Percentiles rank a stretch among this genome's conserved stretches.
Evolutionary conservation across 108 stramenopile genomes (phyloP).

Genomic region (Cyclotella baltica): DNA sequence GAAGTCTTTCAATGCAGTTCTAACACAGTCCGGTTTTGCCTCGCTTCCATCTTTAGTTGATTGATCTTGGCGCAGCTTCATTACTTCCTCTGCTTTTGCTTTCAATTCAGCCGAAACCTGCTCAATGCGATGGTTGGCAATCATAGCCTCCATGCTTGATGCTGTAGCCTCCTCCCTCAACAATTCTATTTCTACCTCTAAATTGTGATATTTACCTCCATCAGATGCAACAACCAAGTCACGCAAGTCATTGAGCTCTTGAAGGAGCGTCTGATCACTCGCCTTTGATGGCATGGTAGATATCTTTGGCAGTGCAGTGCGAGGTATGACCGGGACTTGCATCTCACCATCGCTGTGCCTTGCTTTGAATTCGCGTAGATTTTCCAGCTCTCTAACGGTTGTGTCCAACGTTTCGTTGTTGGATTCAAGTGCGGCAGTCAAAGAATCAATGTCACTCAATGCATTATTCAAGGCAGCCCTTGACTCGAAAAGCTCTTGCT

Average conservation of each 20-base stretch:
- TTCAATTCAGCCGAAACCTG: constrained; percentile 22
- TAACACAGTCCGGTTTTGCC: neutral
- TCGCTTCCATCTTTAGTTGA: neutral
- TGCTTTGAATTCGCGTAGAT: constrained; percentile 18
- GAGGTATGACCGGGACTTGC: neutral
- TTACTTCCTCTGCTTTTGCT: neutral
- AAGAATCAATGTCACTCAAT: constrained; percentile 31
- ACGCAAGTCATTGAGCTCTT: constrained; percentile 27
- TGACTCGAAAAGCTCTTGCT: constrained; percentile 17
- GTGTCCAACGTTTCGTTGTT: constrained; percentile 37
- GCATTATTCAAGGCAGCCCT: constrained; percentile 33
- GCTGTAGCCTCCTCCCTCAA: constrained; percentile 7
- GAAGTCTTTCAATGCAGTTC: neutral
- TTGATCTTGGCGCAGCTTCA: neutral
- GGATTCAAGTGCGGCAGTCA: constrained; percentile 37
- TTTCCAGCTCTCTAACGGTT: constrained; percentile 22
- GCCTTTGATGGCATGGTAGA: neutral
- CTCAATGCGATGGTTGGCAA: constrained; percentile 20
- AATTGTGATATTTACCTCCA: constrained; percentile 9
- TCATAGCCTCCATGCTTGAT: constrained; percentile 1
- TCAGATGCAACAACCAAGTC: constrained; percentile 12
- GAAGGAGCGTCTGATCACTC: constrained; percentile 1
- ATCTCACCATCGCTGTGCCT: constrained; percentile 8
- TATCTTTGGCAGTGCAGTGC: neutral
- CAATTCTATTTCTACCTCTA: constrained; percentile 16